Evolutionary conservation across 768 basidiomycete genomes (phyloP).

Genomic region (Boletus subcaerulescens): DNA sequence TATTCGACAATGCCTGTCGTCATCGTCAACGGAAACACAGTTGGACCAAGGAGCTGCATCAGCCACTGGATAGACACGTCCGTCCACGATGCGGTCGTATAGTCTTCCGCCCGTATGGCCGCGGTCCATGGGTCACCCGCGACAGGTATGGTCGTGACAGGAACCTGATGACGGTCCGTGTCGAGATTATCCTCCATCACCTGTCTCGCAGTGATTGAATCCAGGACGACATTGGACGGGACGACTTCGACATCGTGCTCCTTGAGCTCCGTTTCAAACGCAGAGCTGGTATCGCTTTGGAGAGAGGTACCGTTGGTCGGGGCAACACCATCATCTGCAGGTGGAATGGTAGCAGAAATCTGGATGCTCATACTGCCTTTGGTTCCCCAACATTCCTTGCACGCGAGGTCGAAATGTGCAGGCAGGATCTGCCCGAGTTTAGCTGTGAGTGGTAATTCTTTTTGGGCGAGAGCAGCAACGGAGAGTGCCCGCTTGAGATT

Average conservation of each 20-base stretch:
- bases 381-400: conserved; percentile 47
- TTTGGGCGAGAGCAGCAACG: conserved; percentile 37
- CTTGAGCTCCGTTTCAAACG: conserved; percentile 41
- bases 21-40: conserved; percentile 55
- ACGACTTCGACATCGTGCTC: conserved; percentile 31
- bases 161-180: conserved; percentile 6
- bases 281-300: not conserved
- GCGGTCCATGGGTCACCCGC: conserved; percentile 27
- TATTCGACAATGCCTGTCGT: conserved; percentile 60
- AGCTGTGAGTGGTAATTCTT: conserved; percentile 42
- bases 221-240: conserved; percentile 21
- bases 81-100: conserved; percentile 30
- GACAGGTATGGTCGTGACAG: conserved; percentile 16
- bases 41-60: conserved; percentile 50
- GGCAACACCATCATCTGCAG: not conserved
- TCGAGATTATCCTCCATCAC: conserved; percentile 33
- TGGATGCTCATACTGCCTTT: conserved; percentile 33
- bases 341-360: conserved; percentile 9
- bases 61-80: conserved; percentile 29
- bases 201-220: conserved; percentile 27
- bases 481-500: conserved; percentile 45
- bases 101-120: conserved; percentile 20
- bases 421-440: conserved; percentile 38
- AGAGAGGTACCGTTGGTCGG: not conserved
- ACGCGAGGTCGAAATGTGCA: conserved; percentile 47